These are phyloP conservation scores for Fusarium sp. DNA, from an alignment of 2,329 filamentous ascomycete species.

Conservation along the genomic window DNA sequence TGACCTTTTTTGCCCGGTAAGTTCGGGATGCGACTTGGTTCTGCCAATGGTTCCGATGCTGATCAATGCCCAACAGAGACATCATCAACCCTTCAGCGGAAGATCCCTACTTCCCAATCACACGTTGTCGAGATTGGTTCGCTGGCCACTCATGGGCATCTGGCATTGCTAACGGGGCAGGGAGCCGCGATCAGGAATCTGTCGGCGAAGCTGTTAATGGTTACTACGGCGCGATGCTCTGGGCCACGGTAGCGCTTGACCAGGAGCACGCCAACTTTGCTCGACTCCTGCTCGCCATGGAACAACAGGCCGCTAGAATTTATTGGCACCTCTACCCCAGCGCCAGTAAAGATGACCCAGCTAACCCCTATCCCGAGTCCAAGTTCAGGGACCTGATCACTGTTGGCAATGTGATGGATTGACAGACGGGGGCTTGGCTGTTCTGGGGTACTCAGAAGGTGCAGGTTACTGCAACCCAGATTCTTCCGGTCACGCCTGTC, in stretches of 20 bases:
- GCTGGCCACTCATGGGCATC: constrained; percentile 1
- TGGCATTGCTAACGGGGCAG: not conserved
- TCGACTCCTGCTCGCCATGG: not conserved
- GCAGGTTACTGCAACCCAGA: not conserved
- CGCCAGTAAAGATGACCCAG: not conserved
- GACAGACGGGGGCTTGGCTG: not conserved
- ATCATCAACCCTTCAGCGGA: not conserved
- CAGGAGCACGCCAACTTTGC: not conserved
- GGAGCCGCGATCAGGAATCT: constrained; percentile 1
- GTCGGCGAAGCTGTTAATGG: not conserved
- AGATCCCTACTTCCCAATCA: not conserved
- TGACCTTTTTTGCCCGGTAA: not conserved
- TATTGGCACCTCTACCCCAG: not conserved
- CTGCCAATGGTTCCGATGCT: too few relatives aligned
- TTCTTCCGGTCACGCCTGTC: not conserved
- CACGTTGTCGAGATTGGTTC: not conserved
- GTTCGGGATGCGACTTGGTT: not conserved
- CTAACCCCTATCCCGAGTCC: not conserved
- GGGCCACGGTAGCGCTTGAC: not conserved
- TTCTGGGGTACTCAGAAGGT: constrained; percentile 2
- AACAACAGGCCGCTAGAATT: not conserved
- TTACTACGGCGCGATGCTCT: constrained; percentile 2
- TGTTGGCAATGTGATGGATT: not conserved
- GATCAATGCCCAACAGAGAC: not conserved
- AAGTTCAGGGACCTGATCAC: not conserved